These are phyloP conservation scores for Isatis tinctoria DNA, from an alignment of 345 rosid species.

Conservation along the genomic window DNA sequence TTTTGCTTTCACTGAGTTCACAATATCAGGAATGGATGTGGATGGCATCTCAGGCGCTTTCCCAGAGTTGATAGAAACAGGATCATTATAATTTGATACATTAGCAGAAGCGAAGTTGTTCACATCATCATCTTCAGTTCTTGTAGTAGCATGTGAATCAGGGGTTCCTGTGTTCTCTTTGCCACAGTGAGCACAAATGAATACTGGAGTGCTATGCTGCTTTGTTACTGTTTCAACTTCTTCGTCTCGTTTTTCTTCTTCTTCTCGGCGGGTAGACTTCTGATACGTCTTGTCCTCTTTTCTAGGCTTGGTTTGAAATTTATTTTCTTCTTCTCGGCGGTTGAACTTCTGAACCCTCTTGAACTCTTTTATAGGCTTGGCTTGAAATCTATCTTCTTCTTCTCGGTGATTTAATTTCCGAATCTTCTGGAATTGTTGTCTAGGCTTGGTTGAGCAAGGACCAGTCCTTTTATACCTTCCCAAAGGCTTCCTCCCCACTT, in stretches of 20 bases:
- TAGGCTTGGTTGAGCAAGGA: conserved; percentile 15
- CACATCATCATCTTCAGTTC: conserved; percentile 14
- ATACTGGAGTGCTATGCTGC: background rate
- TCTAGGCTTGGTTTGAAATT: background rate
- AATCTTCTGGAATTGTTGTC: background rate
- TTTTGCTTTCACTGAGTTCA: too few species aligned
- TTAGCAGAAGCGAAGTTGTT: conserved; percentile 9
- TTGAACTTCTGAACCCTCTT: background rate
- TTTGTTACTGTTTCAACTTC: background rate
- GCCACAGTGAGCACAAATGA: conserved; percentile 24
- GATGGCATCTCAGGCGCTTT: conserved; percentile 1
- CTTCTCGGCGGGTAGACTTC: background rate
- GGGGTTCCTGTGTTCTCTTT: conserved; percentile 12
- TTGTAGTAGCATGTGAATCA: background rate
- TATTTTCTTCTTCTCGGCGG: conserved; percentile 2
- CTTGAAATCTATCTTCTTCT: conserved; percentile 6
- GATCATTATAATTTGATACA: background rate
- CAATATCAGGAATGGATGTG: too few species aligned
- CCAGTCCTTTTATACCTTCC: conserved; percentile 5
- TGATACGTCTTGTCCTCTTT: background rate
- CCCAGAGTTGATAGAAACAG: conserved; percentile 17
- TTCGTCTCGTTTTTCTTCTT: background rate
- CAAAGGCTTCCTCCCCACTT: conserved; percentile 7
- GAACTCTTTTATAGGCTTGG: background rate
- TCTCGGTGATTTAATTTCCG: background rate